A percentile compares a stretch with the other conserved stretches of the same genome.
These are phyloP conservation scores for Leccinum angustisporum DNA, from an alignment of 1,284 basidiomycete species.

Conservation along the genomic window DNA sequence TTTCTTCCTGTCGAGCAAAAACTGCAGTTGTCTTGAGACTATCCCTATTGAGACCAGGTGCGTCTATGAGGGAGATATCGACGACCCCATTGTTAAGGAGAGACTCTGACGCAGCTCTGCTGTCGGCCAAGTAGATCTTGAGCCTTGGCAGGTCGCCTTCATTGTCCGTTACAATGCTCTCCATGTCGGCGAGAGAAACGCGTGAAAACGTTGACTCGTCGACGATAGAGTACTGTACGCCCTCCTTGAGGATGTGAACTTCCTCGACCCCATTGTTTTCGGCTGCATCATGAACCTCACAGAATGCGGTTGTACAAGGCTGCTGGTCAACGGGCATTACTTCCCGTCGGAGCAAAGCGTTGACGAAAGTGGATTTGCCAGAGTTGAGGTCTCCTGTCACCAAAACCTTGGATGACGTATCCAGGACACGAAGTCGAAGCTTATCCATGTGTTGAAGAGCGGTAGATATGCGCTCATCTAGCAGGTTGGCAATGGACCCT, in stretches of 20 bases:
- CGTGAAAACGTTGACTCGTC: slow-evolving; percentile 80
- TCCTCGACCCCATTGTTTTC: slow-evolving; percentile 83
- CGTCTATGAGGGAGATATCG: slow-evolving; percentile 98
- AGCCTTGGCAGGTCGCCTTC: slow-evolving; percentile 72
- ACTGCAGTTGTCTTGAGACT: slow-evolving; percentile 94
- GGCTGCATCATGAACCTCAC: slow-evolving; percentile 92
- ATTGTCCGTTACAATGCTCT: slow-evolving; percentile 80
- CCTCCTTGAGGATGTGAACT: slow-evolving; percentile 76
- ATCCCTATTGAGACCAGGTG: slow-evolving; percentile 96
- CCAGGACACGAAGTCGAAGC: slow-evolving; percentile 84
- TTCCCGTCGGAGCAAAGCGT: slow-evolving; percentile 85
- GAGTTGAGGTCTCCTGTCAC: slow-evolving; percentile 99
- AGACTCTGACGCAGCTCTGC: slow-evolving; percentile 72
- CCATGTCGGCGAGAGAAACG: slow-evolving; percentile 69
- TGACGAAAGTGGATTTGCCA: slow-evolving; percentile 98
- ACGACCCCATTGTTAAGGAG: slow-evolving; percentile 95
- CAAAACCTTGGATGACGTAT: slow-evolving; percentile 93
- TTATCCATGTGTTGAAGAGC: slow-evolving; percentile 83
- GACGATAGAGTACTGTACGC: slow-evolving; percentile 65
- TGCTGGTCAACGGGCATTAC: slow-evolving; percentile 99
- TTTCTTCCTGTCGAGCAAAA: slow-evolving; percentile 96
- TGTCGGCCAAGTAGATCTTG: slow-evolving; percentile 83
- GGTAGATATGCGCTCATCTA: slow-evolving; percentile 83
- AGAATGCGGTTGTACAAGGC: slow-evolving; percentile 96
- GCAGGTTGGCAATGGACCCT: slow-evolving; percentile 87